phyloP scores from a whole-genome alignment of 2,329 filamentous ascomycete species.

The Pezicula carpinea region DNA sequence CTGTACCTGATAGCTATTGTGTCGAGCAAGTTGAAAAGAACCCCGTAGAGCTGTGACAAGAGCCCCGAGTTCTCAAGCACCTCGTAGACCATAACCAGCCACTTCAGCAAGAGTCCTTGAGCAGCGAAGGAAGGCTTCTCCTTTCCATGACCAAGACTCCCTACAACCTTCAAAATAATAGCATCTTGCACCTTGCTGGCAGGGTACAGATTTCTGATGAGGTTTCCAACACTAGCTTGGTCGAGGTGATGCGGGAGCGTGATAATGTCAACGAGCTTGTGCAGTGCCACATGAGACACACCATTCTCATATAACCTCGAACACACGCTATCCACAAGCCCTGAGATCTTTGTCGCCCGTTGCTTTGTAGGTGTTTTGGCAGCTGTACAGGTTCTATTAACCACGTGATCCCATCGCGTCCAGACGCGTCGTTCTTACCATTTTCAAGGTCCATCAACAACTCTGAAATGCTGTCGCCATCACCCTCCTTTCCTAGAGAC shows the following conservation, averaged over 20 bases:
- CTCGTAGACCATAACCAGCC: slow-evolving; percentile 74
- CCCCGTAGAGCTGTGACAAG: slow-evolving; percentile 65
- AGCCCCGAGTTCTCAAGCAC: slow-evolving; percentile 58
- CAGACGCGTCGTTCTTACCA: slow-evolving; percentile 21
- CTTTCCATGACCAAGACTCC: slow-evolving; percentile 71
- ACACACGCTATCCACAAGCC: slow-evolving; percentile 58
- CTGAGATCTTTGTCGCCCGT: slow-evolving; percentile 56
- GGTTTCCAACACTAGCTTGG: slow-evolving; percentile 64
- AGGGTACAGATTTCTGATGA: slow-evolving; percentile 75
- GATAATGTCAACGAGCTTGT: slow-evolving; percentile 61
- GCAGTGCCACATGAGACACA: slow-evolving; percentile 55
- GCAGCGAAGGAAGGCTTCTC: slow-evolving; percentile 67
- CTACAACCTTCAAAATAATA: slow-evolving; percentile 61
- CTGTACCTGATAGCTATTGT: slow-evolving; percentile 67
- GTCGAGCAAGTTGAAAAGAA: slow-evolving; percentile 78
- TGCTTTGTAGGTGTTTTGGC: slow-evolving; percentile 61
- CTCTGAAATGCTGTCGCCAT: not conserved
- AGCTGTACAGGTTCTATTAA: slow-evolving; percentile 34
- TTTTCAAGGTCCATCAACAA: slow-evolving; percentile 19
- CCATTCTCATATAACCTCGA: slow-evolving; percentile 64
- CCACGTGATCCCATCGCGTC: not conserved
- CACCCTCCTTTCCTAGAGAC: no score
- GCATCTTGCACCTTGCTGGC: slow-evolving; percentile 56
- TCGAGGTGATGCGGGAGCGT: slow-evolving; percentile 66
- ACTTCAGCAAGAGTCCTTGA: slow-evolving; percentile 68